These are phyloP conservation scores for Colletotrichum falcatum DNA, from an alignment of 2,329 filamentous ascomycete genomes.

Conservation along the genomic window DNA sequence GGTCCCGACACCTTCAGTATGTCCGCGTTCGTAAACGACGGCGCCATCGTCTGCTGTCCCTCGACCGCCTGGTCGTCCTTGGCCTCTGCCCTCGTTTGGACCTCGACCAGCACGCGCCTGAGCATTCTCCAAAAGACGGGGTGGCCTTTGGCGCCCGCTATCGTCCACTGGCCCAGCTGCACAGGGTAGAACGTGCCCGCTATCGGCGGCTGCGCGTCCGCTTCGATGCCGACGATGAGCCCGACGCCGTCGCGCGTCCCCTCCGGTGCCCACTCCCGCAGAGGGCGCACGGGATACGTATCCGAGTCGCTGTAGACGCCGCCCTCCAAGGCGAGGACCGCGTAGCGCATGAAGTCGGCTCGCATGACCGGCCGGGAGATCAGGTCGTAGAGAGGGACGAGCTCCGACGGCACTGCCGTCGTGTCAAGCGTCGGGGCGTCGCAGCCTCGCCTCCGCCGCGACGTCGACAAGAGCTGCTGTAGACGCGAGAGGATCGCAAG, in stretches of 20 bases:
- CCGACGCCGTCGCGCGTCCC: neutral
- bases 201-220: neutral
- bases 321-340: neutral
- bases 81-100: neutral
- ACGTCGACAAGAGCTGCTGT: neutral
- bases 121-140: neutral
- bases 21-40: neutral
- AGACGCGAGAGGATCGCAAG: neutral
- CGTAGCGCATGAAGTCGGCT: neutral
- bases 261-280: neutral
- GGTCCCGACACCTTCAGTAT: neutral
- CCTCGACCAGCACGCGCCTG: neutral
- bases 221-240: neutral
- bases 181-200: neutral
- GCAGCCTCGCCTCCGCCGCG: too few relatives aligned
- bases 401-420: neutral
- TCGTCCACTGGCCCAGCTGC: neutral
- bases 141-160: neutral
- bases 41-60: too few relatives aligned
- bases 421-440: too few relatives aligned
- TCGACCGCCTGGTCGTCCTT: neutral
- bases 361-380: neutral
- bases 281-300: neutral
- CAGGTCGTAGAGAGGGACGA: neutral
- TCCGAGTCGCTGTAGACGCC: neutral